Base-by-base conservation (phyloP, 2,329 filamentous ascomycete genomes). In the Stemphylium vesicarium region DNA sequence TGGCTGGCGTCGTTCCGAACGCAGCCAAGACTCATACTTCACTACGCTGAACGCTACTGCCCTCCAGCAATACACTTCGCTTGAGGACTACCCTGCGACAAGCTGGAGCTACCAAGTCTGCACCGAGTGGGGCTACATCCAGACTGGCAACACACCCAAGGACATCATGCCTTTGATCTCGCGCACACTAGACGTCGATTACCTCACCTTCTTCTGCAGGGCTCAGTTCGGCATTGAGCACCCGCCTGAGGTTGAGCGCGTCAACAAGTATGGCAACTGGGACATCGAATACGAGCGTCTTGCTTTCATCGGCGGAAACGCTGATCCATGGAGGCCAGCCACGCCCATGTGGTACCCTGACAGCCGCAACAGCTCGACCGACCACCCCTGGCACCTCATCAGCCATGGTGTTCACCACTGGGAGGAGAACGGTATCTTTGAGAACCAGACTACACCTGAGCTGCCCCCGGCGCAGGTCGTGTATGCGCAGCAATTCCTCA, bases 221-320 rank as follows among this genome's bases (percentile, higher is more conserved):
- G 78, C 84, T 7, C 84, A 84, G 0, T 96, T 92, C 80, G 88
- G 88, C 75, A 86, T 93, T 68, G 85, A 83, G 0, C 73, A 78
- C 0, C 84, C 83, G 0, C 83, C 91, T 0, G 80, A 92, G 46
- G 77, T 88, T 0, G 81, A 85, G 1, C 79, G 80, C 0, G 86
- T 95, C 73, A 95, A 96, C 79, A 86, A 88, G 68, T 88, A 89
- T 60, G 92, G 92, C 37, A 89, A 86, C 11, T 90, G 87, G 73
- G 78, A 84, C 70, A 88, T 95, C 64, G 83, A 84, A 40, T 92
- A 91, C 69, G 84, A 88, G 1, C 87, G 91, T 1, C 83, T 96
- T 0, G 92, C 92, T 2, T 83, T 90, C 42, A 79, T 96, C 35
- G 91, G 92, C 58, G 91, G 91, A 24, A 84, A 90, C 59, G 84